Percentiles rank a stretch among this genome's conserved stretches.
Conservation (phyloP, 2,329 filamentous ascomycete species). For the Xylariales sp. region DNA sequence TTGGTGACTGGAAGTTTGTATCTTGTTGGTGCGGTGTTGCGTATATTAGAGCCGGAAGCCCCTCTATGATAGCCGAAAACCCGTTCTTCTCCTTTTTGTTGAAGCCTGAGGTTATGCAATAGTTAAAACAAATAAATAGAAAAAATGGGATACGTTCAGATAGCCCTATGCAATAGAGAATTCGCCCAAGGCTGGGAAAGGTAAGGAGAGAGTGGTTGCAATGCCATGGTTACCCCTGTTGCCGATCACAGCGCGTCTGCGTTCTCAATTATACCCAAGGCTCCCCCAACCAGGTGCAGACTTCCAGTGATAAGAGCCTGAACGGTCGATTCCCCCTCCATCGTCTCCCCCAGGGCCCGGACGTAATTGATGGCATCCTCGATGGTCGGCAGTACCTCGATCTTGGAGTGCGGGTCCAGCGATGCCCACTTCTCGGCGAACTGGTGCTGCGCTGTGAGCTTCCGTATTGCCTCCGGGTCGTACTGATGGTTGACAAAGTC, state of each 20-base stretch:
- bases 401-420: conserved; percentile 40
- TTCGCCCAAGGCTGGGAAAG: too few relatives aligned
- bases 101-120: too few relatives aligned
- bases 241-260: conserved; percentile 33
- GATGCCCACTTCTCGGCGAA: conserved; percentile 48
- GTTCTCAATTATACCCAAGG: conserved; percentile 43
- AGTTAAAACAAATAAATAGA: too few relatives aligned
- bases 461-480: conserved; percentile 45
- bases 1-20: conserved; percentile 82
- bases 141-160: too few relatives aligned
- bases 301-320: conserved; percentile 57
- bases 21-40: conserved; percentile 74
- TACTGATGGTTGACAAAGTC: conserved; percentile 55
- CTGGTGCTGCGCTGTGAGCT: conserved; percentile 46
- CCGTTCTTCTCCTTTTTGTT: too few relatives aligned
- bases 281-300: conserved; percentile 57
- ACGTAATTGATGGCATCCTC: conserved; percentile 50
- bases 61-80: too few relatives aligned
- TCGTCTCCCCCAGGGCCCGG: conserved; percentile 27
- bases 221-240: too few relatives aligned
- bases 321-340: conserved; percentile 25
- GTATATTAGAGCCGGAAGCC: conserved; percentile 55
- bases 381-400: conserved; percentile 47
- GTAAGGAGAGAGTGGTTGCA: too few relatives aligned
- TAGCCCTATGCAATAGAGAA: too few relatives aligned